A percentile compares a stretch with the other conserved stretches of the same genome.
Conservation (phyloP, 1,139 yeast species). For the Debaryomyces subglobosus region DNA sequence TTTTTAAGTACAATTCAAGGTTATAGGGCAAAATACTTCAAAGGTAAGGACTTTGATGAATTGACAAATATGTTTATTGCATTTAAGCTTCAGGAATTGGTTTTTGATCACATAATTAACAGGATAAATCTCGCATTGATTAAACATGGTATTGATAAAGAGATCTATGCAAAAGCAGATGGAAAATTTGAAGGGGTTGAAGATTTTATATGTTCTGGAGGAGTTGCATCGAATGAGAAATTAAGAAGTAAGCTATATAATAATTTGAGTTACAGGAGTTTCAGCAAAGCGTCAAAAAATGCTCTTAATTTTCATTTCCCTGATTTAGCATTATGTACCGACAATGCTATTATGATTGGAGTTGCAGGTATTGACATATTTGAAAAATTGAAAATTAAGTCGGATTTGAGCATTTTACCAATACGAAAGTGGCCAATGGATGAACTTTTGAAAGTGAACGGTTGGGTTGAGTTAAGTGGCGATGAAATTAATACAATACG, state of each 20-base stretch:
- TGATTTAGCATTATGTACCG: conserved; percentile 76
- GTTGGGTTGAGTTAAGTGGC: conserved; percentile 44
- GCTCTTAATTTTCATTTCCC: conserved; percentile 59
- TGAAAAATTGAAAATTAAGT: conserved; percentile 53
- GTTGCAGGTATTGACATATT: conserved; percentile 92
- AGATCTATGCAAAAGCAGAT: conserved; percentile 21
- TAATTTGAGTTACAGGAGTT: conserved; percentile 26
- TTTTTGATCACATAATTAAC: conserved; percentile 72
- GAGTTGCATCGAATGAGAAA: conserved; percentile 78
- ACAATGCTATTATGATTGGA: conserved; percentile 96
- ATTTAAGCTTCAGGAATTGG: conserved; percentile 60
- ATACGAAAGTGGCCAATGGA: conserved; percentile 76
- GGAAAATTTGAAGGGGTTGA: conserved; percentile 46
- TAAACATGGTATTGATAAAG: conserved; percentile 30
- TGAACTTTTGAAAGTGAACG: conserved; percentile 48
- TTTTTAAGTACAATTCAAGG: conserved; percentile 61
- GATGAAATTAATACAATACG: conserved; percentile 1
- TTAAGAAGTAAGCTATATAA: conserved; percentile 55
- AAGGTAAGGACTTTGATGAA: conserved; percentile 20
- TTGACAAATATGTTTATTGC: conserved; percentile 50
- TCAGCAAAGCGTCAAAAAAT: conserved; percentile 13
- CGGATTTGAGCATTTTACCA: conserved; percentile 59
- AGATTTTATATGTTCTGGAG: conserved; percentile 86
- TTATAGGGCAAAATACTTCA: conserved; percentile 19
- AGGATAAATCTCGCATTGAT: conserved; percentile 58